Evolutionary conservation across 441 rosid genomes (phyloP).

Genomic region (Erodium moschatum): DNA sequence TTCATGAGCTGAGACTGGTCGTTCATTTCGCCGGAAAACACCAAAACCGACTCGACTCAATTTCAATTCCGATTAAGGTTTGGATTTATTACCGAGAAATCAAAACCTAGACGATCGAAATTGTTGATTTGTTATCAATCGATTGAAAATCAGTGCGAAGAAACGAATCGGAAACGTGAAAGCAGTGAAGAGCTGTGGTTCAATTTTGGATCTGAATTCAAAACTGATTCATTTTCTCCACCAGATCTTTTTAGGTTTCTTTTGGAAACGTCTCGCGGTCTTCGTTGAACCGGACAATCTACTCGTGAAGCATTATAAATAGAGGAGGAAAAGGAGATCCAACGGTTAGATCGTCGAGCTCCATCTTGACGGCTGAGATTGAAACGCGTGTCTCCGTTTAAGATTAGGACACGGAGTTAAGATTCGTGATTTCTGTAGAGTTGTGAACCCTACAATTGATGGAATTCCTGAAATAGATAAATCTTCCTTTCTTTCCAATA

Average conservation of each 20-base stretch:
- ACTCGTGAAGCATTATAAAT: background rate
- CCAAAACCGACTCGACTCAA: background rate
- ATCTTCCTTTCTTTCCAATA: too few species aligned
- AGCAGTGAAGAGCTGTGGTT: background rate
- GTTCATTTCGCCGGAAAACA: background rate
- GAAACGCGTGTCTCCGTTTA: background rate
- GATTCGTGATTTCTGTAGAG: background rate
- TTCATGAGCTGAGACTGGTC: background rate
- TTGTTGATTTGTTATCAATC: background rate
- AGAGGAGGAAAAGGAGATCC: background rate
- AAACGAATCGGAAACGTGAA: background rate
- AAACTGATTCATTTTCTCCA: background rate
- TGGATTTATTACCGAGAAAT: background rate
- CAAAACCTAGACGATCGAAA: background rate
- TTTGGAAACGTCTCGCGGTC: background rate
- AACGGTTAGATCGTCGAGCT: background rate
- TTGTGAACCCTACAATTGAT: too few species aligned
- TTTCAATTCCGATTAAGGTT: background rate
- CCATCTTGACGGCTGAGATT: background rate
- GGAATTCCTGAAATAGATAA: too few species aligned
- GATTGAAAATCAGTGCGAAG: background rate
- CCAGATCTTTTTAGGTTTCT: background rate
- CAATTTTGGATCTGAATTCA: background rate
- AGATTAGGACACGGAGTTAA: background rate
- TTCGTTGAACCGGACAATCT: background rate